phyloP scores from a whole-genome alignment of 805 yeast genomes.

The Myxozyma monticola region DNA sequence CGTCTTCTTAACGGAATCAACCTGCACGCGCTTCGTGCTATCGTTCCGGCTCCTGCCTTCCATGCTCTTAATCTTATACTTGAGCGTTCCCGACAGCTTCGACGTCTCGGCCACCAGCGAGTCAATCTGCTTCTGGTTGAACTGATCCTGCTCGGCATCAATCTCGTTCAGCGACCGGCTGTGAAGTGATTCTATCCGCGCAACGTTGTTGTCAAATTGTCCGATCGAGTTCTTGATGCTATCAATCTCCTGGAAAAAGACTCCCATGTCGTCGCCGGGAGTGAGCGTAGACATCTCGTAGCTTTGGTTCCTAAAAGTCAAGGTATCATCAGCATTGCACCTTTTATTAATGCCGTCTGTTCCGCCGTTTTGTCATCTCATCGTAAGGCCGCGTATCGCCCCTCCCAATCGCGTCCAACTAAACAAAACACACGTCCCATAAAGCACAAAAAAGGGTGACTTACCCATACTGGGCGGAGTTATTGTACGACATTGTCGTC shows the following conservation, averaged over 20 bases:
- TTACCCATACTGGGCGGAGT: too few species aligned
- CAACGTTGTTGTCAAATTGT: constrained; percentile 67
- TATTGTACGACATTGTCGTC: too few species aligned
- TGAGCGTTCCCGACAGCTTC: constrained; percentile 71
- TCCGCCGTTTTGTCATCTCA: too few species aligned
- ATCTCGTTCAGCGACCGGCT: constrained; percentile 69
- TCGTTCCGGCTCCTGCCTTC: constrained; percentile 57
- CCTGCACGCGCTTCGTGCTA: constrained; percentile 82
- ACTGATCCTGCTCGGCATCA: constrained; percentile 61
- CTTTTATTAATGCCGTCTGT: too few species aligned
- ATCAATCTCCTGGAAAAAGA: constrained; percentile 67
- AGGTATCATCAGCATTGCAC: too few species aligned
- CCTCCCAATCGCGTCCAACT: too few species aligned
- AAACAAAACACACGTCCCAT: too few species aligned
- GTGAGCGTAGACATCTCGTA: constrained; percentile 26
- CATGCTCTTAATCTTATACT: constrained; percentile 70
- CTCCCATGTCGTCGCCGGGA: constrained; percentile 25
- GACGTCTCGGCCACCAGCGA: constrained; percentile 74
- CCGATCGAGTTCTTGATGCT: constrained; percentile 66
- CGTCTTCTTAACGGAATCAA: constrained; percentile 80
- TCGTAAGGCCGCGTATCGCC: too few species aligned
- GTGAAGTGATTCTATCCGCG: constrained; percentile 69
- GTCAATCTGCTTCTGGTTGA: constrained; percentile 74
- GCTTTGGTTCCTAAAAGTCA: constrained; percentile 1
- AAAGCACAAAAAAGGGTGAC: too few species aligned